phyloP scores from a whole-genome alignment of 805 yeast genomes.

The Candida wancherniae region DNA sequence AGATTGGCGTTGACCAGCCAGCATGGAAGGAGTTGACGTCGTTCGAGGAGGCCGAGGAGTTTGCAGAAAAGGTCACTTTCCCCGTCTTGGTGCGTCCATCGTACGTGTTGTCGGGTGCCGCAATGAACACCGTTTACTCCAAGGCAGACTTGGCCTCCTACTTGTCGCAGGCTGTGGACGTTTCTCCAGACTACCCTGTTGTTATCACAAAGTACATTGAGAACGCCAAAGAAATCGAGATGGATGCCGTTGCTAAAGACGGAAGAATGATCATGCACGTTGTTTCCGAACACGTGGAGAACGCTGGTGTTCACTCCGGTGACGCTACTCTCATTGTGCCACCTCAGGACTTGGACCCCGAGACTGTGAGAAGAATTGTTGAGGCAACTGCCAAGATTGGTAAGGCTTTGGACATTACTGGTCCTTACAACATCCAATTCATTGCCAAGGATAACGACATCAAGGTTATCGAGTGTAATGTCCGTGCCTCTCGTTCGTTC shows the following conservation, averaged over 20 bases:
- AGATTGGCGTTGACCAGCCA: constrained; percentile 96
- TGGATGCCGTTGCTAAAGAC: constrained; percentile 96
- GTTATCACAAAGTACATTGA: constrained; percentile 96
- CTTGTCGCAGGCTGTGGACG: constrained; percentile 91
- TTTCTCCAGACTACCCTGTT: constrained; percentile 96
- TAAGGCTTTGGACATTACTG: constrained; percentile 89
- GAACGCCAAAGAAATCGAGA: constrained; percentile 95
- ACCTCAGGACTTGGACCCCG: constrained; percentile 90
- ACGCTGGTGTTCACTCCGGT: constrained; percentile 99
- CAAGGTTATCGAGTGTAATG: constrained; percentile 97
- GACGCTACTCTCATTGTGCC: constrained; percentile 97
- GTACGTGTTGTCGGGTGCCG: constrained; percentile 96
- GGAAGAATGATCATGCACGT: constrained; percentile 96
- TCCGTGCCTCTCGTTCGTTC: constrained; percentile 98
- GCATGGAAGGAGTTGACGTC: constrained; percentile 98
- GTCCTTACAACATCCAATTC: constrained; percentile 96
- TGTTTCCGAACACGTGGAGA: constrained; percentile 97
- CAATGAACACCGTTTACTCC: constrained; percentile 95
- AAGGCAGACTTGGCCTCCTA: constrained; percentile 82
- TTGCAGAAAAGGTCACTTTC: constrained; percentile 85
- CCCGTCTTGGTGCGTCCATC: constrained; percentile 98
- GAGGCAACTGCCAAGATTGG: constrained; percentile 96
- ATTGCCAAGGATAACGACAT: constrained; percentile 93
- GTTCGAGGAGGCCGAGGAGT: constrained; percentile 83
- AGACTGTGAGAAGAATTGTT: constrained; percentile 85